Evolutionary conservation across 768 basidiomycete species (phyloP), one percentile per base, ranked within the genome.

Genomic region (Galerina marginata): DNA sequence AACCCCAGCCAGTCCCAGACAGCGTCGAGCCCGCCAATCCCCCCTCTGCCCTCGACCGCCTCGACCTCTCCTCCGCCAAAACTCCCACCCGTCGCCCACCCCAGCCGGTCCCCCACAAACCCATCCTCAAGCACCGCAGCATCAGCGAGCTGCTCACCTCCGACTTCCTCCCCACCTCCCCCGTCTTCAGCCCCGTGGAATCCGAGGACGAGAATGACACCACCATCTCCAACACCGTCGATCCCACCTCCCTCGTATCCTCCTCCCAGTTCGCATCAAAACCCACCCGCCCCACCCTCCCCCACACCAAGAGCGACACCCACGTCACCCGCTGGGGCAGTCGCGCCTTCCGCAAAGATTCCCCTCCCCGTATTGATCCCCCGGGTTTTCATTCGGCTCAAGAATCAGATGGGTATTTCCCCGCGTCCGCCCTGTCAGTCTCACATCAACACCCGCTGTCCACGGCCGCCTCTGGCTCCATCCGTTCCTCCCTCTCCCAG

Each of bases 61-160:
- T 88, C 45, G 85, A 85, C 65, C 81, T 89, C 62, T 76, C 76
- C 45, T 65, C 67, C 49, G 29, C 29, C 29, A 33, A 33, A 33
- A 33, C 29, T 33, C 54, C 60, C 57, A 47, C 66, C 64, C 38
- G 59, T 50, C 49, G 56, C 60, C 45, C 62, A 47, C 56, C 66
- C 65, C 50, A 70, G 36, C 60, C 58, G n/a, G 54, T 60, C 4
- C 67, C 75, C 61, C 77, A 69, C 72, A 98, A 98, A 76, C 93
- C 96, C 55, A 99, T 99, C 64, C 85, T 99, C 65, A 99, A 99
- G 77, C 92, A 96, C 73, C 89, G 96, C 16, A 95, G 92, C 65
- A 90, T 99, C 63, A 85, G 88, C 68, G 91, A 99, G 72, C 86
- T 96, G 60, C 90, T 99, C 60, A 87, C 88, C 7, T 86, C 86